Percentiles rank a stretch among this genome's conserved stretches.
phyloP scores from a whole-genome alignment of 2,329 filamentous ascomycete genomes.

The Juglanconis juglandina region DNA sequence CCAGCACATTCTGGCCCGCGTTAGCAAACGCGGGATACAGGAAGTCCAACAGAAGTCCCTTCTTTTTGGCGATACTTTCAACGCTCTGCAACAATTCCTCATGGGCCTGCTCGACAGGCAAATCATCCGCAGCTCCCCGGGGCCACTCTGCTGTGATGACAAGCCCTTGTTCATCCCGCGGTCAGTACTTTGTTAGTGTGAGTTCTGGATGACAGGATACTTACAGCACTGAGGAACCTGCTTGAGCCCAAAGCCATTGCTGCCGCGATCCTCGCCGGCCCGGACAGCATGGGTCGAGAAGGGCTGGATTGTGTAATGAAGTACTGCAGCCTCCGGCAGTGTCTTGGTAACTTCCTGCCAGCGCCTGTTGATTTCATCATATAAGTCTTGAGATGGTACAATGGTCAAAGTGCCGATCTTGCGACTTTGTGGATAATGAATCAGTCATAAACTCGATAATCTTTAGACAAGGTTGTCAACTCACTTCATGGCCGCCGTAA shows the following conservation, averaged over 20 bases:
- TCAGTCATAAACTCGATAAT: too few relatives aligned
- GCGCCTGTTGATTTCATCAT: neutral
- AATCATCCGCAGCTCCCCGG: neutral
- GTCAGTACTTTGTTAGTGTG: neutral
- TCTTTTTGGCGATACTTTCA: neutral
- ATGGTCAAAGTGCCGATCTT: conserved; percentile 6
- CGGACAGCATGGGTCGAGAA: neutral
- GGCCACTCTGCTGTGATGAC: conserved; percentile 1
- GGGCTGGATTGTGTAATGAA: conserved; percentile 9
- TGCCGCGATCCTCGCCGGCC: neutral
- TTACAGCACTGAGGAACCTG: conserved; percentile 5
- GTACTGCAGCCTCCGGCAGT: neutral
- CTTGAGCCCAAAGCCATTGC: neutral
- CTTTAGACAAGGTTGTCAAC: neutral
- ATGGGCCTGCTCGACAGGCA: neutral
- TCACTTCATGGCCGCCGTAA: neutral
- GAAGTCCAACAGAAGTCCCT: neutral
- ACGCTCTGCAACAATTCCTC: neutral
- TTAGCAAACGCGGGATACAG: neutral
- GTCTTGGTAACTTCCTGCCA: neutral
- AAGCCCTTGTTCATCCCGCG: neutral
- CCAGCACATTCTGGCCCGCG: neutral
- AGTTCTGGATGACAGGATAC: neutral
- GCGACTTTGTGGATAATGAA: neutral
- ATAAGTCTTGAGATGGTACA: neutral